Percentiles rank a stretch among this genome's conserved stretches.
phyloP scores from a whole-genome alignment of 1,139 yeast genomes.

The Keqinozyma sinolaborantium region DNA sequence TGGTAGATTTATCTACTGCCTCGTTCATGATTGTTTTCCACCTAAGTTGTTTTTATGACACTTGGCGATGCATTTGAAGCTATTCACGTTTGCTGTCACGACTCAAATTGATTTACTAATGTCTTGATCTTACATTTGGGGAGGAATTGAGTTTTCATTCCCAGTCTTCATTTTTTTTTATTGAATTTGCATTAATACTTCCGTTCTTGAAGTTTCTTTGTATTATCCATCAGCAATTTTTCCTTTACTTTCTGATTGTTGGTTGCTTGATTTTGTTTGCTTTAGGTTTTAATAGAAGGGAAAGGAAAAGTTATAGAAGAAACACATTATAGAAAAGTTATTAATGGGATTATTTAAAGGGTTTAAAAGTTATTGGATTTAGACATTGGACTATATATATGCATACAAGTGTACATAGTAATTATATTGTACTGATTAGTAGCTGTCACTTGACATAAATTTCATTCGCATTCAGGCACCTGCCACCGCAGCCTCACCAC shows the following conservation, averaged over 20 bases:
- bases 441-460: too few species aligned
- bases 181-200: constrained; percentile 19
- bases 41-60: constrained; percentile 3
- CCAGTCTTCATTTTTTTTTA: constrained; percentile 6
- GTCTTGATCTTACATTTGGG: constrained; percentile 27
- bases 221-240: constrained; percentile 9
- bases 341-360: constrained; percentile 28
- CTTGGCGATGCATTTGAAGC: constrained; percentile 7
- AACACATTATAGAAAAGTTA: constrained; percentile 14
- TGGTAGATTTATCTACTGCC: constrained; percentile 31
- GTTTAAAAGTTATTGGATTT: constrained; percentile 27
- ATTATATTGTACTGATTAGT: too few species aligned
- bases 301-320: constrained; percentile 1
- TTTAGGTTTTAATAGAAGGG: constrained; percentile 3
- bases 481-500: too few species aligned
- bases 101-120: constrained; percentile 15
- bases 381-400: constrained; percentile 37
- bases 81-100: constrained; percentile 5
- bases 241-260: constrained; percentile 8
- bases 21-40: constrained; percentile 1
- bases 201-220: constrained; percentile 20
- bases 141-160: background rate
- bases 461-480: too few species aligned
- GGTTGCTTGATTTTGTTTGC: constrained; percentile 10
- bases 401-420: constrained; percentile 22